A percentile compares a stretch with the other conserved stretches of the same genome.
Conservation (phyloP, 805 yeast species). For the Metschnikowia continentalis region DNA sequence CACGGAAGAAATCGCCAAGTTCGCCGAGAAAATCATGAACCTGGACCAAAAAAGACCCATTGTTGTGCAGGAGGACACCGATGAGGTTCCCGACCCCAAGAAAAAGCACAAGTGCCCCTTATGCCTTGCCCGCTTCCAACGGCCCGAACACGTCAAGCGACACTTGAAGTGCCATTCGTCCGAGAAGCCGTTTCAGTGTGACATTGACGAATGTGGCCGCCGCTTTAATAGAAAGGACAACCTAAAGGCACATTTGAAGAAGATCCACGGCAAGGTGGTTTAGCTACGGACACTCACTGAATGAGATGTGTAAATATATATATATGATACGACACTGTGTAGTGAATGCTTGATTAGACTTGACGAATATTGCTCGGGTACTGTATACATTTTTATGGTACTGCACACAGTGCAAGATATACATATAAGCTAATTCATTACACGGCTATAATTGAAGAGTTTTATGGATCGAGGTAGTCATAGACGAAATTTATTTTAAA, state of each 20-base stretch:
- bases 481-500: no score
- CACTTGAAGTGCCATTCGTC: slow-evolving; percentile 56
- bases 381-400: no score
- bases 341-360: no score
- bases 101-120: slow-evolving; percentile 63
- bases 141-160: slow-evolving; percentile 70
- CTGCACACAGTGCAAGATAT: no score
- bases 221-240: slow-evolving; percentile 58
- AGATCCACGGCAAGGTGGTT: slow-evolving; percentile 41
- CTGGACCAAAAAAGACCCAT: slow-evolving; percentile 22
- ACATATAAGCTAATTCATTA: no score
- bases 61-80: slow-evolving; percentile 23
- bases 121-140: slow-evolving; percentile 58
- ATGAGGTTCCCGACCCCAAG: slow-evolving; percentile 41
- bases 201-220: slow-evolving; percentile 48
- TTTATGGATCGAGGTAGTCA: no score
- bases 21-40: slow-evolving; percentile 19
- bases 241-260: slow-evolving; percentile 57
- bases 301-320: neutral
- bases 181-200: slow-evolving; percentile 55
- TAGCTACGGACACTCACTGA: neutral
- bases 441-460: no score
- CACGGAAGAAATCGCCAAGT: slow-evolving; percentile 19
- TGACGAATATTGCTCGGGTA: no score
- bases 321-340: neutral